Base-by-base conservation (phyloP, 2,329 filamentous ascomycete genomes). In the Colletotrichum liriopes region DNA sequence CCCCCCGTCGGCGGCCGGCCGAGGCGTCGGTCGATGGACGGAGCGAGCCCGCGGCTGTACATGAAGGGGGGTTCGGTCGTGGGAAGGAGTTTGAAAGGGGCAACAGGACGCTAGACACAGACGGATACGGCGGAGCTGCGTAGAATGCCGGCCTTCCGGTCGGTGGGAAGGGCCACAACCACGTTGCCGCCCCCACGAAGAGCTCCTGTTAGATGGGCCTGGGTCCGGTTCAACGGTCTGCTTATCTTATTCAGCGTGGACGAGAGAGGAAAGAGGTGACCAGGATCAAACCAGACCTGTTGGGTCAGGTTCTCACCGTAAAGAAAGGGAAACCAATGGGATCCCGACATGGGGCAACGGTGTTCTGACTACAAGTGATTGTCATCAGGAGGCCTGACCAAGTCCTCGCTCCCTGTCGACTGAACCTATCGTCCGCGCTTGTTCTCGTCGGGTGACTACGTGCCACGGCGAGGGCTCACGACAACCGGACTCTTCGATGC, bases 121-220 rank as follows among this genome's bases (percentile, higher is more conserved):
- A 51, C 20, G 23, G 63, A 32, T 55, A 49, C 23, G 32, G 41
- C n/a, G 32, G 35, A 35, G 45, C 32, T 37, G 45, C 32, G n/a
- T n/a, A 49, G 14, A 51, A 29, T 45, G 37, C 41, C 59, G 54
- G n/a, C 61, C 16, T 52, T 23, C 52, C 51, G 52, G 26, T 32
- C 43, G 18, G 59, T 20, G 49, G 37, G 58, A 32, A 51, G 65
- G 58, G 51, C 23, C 37, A 23, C 32, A 35, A 37, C 35, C 16
- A 62, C 41, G 26, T 37, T 52, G 18, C 39, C 26, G 12, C 26
- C 69, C 41, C 35, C 43, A 14, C 18, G 26, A 5, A 43, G 6
- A 58, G 39, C 52, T 39, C 58, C 37, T 68, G 58, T 39, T 29
- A n/a, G 56, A 52, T 45, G 29, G 58, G 41, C 45, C 29, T 45